Conservation (phyloP, 805 yeast species). For the Wickerhamiella parazyma region DNA sequence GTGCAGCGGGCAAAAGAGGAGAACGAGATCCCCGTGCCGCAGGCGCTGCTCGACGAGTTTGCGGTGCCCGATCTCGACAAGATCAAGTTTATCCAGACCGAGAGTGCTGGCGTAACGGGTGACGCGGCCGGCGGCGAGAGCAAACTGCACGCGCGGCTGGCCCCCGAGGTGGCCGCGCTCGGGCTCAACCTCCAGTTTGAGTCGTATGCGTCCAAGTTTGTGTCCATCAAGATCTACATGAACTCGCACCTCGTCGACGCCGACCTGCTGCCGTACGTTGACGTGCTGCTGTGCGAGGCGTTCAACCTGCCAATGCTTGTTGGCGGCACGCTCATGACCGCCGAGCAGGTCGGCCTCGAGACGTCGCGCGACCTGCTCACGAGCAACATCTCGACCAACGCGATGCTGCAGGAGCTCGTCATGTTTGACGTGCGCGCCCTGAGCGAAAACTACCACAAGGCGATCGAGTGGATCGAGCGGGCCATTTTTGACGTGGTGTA, state of each 20-base stretch:
- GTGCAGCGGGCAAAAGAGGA: slow-evolving; percentile 48
- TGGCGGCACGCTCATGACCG: slow-evolving; percentile 46
- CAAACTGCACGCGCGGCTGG: slow-evolving; percentile 28
- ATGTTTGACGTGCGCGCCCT: slow-evolving; percentile 49
- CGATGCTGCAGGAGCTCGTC: slow-evolving; percentile 53
- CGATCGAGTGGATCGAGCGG: slow-evolving; percentile 64
- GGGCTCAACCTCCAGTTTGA: slow-evolving; percentile 60
- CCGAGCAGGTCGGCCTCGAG: slow-evolving; percentile 61
- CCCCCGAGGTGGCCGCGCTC: not conserved
- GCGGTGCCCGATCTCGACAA: slow-evolving; percentile 60
- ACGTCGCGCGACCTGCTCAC: slow-evolving; percentile 58
- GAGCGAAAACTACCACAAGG: slow-evolving; percentile 45
- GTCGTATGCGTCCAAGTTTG: slow-evolving; percentile 64
- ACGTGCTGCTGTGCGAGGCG: slow-evolving; percentile 46
- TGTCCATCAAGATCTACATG: slow-evolving; percentile 49
- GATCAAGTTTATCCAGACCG: slow-evolving; percentile 57
- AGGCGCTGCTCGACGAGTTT: slow-evolving; percentile 44
- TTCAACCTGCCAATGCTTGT: slow-evolving; percentile 62
- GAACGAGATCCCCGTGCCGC: slow-evolving; percentile 71
- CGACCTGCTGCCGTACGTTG: slow-evolving; percentile 47
- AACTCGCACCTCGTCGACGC: slow-evolving; percentile 41
- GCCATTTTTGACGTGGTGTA: slow-evolving; percentile 53
- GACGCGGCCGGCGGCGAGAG: too few relatives aligned
- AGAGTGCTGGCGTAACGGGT: slow-evolving; percentile 32
- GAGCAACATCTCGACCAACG: slow-evolving; percentile 41